Conservation (phyloP, 352 stramenopile genomes). For the Discostella stelligera region DNA sequence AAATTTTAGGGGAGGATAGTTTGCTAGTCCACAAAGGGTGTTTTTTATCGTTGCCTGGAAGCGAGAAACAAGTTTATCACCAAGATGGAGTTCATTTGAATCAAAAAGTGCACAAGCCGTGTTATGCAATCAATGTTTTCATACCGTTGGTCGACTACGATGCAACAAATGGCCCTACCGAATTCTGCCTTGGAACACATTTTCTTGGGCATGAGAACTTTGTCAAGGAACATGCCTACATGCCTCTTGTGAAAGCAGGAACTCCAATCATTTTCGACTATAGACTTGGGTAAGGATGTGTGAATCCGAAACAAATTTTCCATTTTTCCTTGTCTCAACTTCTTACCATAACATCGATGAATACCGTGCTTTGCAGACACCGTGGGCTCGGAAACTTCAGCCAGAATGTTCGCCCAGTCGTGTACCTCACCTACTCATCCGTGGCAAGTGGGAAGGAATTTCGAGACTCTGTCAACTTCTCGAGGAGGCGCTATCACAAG, state of each 20-base stretch:
- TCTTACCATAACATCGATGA: no score
- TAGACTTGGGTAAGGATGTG: constrained; percentile 57
- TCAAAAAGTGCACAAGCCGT: constrained; percentile 69
- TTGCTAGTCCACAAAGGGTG: constrained; percentile 77
- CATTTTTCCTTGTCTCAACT: no score
- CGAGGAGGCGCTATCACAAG: constrained; percentile 70
- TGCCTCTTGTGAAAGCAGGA: constrained; percentile 59
- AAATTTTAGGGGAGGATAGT: constrained; percentile 74
- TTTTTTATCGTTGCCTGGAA: constrained; percentile 72
- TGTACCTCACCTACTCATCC: constrained; percentile 80
- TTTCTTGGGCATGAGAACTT: constrained; percentile 74
- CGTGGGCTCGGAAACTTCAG: constrained; percentile 72
- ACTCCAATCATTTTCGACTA: constrained; percentile 83
- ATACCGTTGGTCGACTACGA: constrained; percentile 78
- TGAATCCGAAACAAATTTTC: not conserved
- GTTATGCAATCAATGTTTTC: constrained; percentile 84
- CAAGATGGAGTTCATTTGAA: constrained; percentile 80
- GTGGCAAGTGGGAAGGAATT: constrained; percentile 70
- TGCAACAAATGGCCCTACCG: constrained; percentile 72
- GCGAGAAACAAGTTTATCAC: constrained; percentile 71
- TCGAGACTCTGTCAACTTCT: constrained; percentile 79
- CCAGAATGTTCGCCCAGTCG: constrained; percentile 56
- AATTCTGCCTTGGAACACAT: constrained; percentile 80
- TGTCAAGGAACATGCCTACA: constrained; percentile 68
- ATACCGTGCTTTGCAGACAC: constrained; percentile 37